Base-by-base conservation (phyloP, 805 yeast species). In the Candida berthetii region DNA sequence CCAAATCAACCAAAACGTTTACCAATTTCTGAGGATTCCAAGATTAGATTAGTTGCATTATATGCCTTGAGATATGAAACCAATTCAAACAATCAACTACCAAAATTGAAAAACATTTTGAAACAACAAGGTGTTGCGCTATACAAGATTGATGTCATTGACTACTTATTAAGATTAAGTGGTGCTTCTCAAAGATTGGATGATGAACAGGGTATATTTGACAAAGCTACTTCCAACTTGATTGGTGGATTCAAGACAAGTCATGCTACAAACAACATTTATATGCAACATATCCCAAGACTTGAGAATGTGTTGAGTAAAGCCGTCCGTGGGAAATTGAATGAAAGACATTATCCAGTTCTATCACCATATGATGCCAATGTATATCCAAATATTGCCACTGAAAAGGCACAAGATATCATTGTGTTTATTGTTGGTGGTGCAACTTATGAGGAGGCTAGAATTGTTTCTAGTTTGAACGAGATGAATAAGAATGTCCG, bases 281-380 rank as follows among this genome's bases (percentile, higher is more conserved):
- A 80, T 65, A 89, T 95, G 82, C 99, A 93, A 65, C 95, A 90
- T 55, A 69, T 78, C 35, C 96, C 99, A 7, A 69, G 86, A 42
- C 62, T 93, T 37, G 80, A 77, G 8, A 46, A 46, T 16, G 48
- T 66, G 4, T 38, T 67, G 35, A 56, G 61, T 10, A 66, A 60
- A 27, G 45, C 64, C 13, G 62, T 64, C 1, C 59, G 65, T 35
- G 66, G 66, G 18, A 61, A 62, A 42, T 46, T 67, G 7, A 42
- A 58, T 6, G 58, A 50, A 25, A 59, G 56, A 16, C 47, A 39
- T n/a, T 74, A 70, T 48, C 80, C 77, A 20, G 67, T 73, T 20
- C 60, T 72, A 40, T 68, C 68, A 25, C 61, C 68, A 25, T 50
- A 50, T 20, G 40, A 45, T 16, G 38, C 40, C n/a, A 36, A 41